These are phyloP conservation scores for Limonium bicolor DNA, from an alignment of 148 eudicot species.

Conservation along the genomic window DNA sequence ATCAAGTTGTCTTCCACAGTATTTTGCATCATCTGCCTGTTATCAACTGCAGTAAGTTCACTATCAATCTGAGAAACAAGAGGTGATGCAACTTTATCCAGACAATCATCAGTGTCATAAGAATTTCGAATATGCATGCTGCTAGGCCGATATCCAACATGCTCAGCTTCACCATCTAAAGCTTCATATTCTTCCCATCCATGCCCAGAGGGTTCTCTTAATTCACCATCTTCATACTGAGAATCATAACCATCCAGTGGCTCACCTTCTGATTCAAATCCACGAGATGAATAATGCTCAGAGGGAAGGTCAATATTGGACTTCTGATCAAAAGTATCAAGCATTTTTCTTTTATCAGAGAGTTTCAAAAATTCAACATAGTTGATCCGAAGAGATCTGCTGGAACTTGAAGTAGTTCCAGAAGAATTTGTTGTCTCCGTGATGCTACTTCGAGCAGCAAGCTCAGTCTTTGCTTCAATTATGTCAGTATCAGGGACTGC, in stretches of 20 bases:
- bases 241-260: slow-evolving; percentile 22
- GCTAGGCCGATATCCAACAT: slow-evolving; percentile 10
- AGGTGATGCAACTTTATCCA: slow-evolving; percentile 1
- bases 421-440: too few species aligned
- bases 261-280: slow-evolving; percentile 8
- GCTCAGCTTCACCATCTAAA: slow-evolving; percentile 13
- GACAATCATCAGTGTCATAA: slow-evolving; percentile 4
- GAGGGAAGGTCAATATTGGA: slow-evolving; percentile 4
- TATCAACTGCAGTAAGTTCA: not conserved
- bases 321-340: slow-evolving; percentile 1
- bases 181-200: slow-evolving; percentile 20
- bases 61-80: slow-evolving; percentile 3
- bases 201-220: slow-evolving; percentile 21
- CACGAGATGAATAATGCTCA: slow-evolving; percentile 4
- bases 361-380: too few species aligned
- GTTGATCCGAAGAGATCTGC: too few species aligned
- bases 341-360: too few species aligned
- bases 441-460: too few species aligned
- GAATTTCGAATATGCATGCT: slow-evolving; percentile 5
- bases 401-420: too few species aligned
- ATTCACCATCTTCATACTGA: slow-evolving; percentile 40
- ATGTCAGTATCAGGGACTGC: too few species aligned
- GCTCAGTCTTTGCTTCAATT: too few species aligned
- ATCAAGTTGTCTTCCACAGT: slow-evolving; percentile 1
- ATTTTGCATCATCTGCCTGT: slow-evolving; percentile 2